A percentile compares a stretch with the other conserved stretches of the same genome.
Evolutionary conservation across 768 basidiomycete species (phyloP).

Genomic region (Podaxis sp.): DNA sequence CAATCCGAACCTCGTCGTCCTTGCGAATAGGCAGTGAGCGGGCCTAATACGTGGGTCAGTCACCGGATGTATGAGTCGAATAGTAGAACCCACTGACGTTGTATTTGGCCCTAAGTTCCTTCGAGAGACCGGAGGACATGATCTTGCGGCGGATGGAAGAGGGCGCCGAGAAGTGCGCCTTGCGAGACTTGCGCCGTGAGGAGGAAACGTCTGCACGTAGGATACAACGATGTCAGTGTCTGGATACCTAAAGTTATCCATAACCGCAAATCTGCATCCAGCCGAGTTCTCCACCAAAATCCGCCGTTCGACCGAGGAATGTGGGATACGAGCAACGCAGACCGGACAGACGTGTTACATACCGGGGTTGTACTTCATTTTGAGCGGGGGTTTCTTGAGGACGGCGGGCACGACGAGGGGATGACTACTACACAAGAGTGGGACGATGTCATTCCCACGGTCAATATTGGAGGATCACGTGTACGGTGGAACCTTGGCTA

Average conservation of each 20-base stretch:
- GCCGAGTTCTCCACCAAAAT: slow-evolving; percentile 34
- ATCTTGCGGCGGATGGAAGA: slow-evolving; percentile 95
- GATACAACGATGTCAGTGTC: slow-evolving; percentile 30
- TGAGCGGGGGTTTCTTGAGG: slow-evolving; percentile 55
- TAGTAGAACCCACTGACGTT: slow-evolving; percentile 54
- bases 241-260: slow-evolving; percentile 19
- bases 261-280: slow-evolving; percentile 48
- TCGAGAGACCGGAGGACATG: slow-evolving; percentile 94
- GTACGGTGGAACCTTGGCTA: slow-evolving; percentile 23
- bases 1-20: slow-evolving; percentile 97
- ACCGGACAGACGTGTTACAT: slow-evolving; percentile 37
- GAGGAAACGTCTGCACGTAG: slow-evolving; percentile 71
- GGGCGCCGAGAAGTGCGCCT: slow-evolving; percentile 95
- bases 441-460: slow-evolving; percentile 34
- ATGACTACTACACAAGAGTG: slow-evolving; percentile 1
- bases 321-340: slow-evolving; percentile 21
- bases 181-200: slow-evolving; percentile 96
- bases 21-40: slow-evolving; percentile 95
- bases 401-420: slow-evolving; percentile 51
- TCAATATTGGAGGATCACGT: slow-evolving; percentile 30
- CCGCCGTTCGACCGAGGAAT: slow-evolving; percentile 23
- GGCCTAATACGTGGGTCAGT: slow-evolving; percentile 42
- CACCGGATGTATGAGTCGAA: neutral
- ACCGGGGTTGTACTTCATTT: slow-evolving; percentile 85
- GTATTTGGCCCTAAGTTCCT: slow-evolving; percentile 92